Conservation (phyloP, 1,139 yeast species). For the Suhomyces panamericanus region DNA sequence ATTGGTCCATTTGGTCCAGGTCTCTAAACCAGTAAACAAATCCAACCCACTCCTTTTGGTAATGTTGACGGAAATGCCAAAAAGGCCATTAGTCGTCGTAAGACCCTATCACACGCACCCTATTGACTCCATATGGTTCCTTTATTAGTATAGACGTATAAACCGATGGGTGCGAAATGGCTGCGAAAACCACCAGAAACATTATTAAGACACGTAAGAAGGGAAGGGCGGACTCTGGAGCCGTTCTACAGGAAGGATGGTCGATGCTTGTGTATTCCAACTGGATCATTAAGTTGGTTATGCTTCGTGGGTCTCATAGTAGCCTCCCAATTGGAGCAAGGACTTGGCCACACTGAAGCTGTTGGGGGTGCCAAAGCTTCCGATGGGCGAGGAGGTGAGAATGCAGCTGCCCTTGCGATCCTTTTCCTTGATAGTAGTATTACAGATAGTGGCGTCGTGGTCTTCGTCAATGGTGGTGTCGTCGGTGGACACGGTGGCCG, state of each 20-base stretch:
- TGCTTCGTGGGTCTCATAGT: constrained; percentile 9
- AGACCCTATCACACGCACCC: too few species aligned
- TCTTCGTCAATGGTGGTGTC: constrained; percentile 42
- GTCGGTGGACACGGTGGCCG: constrained; percentile 23
- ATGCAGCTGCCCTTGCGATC: constrained; percentile 11
- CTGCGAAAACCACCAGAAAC: not conserved
- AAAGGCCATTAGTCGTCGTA: too few species aligned
- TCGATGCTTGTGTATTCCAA: constrained; percentile 3
- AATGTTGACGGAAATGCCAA: too few species aligned
- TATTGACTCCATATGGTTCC: not conserved
- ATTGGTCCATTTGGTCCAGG: too few species aligned
- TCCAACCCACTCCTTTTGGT: too few species aligned
- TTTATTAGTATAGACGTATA: constrained; percentile 1
- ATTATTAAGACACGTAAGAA: constrained; percentile 1
- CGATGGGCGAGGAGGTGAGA: constrained; percentile 33
- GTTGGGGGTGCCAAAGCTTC: constrained; percentile 50
- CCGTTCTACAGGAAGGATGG: constrained; percentile 2
- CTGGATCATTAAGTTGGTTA: constrained; percentile 9
- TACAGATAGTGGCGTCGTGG: constrained; percentile 22
- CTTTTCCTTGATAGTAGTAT: constrained; percentile 20
- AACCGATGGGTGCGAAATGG: not conserved
- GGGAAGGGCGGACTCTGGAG: not conserved
- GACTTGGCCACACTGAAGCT: constrained; percentile 51
- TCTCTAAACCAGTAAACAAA: too few species aligned
- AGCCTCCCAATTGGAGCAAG: constrained; percentile 44